Percentiles rank a stretch among this genome's conserved stretches.
Conservation (phyloP, 1,284 basidiomycete species). For the Ustilago esculenta region DNA sequence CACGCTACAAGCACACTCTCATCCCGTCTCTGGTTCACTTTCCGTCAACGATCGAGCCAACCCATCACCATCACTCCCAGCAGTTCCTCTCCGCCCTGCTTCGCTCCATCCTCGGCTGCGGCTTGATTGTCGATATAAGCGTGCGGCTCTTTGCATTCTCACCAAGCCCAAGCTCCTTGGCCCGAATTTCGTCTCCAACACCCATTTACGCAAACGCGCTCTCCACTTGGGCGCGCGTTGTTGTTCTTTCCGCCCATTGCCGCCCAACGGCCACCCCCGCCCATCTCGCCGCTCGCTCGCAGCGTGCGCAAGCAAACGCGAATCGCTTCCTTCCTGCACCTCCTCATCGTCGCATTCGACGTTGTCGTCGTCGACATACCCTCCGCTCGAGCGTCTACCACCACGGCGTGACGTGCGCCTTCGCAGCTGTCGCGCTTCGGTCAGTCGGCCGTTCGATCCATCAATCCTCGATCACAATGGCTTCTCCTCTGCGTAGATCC, state of each 20-base stretch:
- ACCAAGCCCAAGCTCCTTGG: too few species aligned
- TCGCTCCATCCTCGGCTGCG: neutral
- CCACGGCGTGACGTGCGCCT: slow-evolving; percentile 7
- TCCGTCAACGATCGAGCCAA: neutral
- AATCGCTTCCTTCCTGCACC: too few species aligned
- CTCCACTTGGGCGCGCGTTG: slow-evolving; percentile 34
- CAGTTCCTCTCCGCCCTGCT: neutral
- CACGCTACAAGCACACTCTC: too few species aligned
- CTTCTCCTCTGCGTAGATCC: slow-evolving; percentile 39
- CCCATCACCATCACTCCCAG: neutral
- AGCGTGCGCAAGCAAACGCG: too few species aligned
- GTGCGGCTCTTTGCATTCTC: neutral
- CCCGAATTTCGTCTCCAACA: slow-evolving; percentile 25
- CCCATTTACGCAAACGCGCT: slow-evolving; percentile 32
- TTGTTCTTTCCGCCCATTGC: neutral
- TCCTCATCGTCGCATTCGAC: neutral
- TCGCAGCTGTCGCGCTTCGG: neutral
- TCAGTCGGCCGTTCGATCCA: neutral
- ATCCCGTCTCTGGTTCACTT: neutral
- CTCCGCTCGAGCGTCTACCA: neutral
- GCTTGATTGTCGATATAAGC: too few species aligned
- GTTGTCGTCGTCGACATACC: neutral
- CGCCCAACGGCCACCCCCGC: too few species aligned
- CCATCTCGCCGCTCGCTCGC: too few species aligned
- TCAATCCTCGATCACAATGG: slow-evolving; percentile 5